Conservation (phyloP, 495 filamentous ascomycete genomes). For the Pseudotulostoma volvatum region DNA sequence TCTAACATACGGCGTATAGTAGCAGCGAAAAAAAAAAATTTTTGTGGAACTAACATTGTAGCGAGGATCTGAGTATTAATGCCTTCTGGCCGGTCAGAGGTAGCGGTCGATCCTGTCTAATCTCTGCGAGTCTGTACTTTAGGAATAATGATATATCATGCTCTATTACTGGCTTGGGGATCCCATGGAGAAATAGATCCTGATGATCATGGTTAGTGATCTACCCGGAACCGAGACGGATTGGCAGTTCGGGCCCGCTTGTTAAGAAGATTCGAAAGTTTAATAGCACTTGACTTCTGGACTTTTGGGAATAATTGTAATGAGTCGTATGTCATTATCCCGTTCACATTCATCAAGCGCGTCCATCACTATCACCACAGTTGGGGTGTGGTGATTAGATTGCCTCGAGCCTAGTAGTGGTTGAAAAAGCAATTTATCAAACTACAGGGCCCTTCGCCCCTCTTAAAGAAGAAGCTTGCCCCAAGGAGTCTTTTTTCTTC, state of each 20-base stretch:
- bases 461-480: conserved; percentile 38
- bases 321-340: conserved; percentile 19
- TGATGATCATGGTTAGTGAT: conserved; percentile 11
- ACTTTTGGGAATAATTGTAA: conserved; percentile 21
- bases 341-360: conserved; percentile 37
- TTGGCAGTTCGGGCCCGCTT: too few relatives aligned
- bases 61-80: conserved; percentile 2
- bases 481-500: conserved; percentile 8
- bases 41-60: conserved; percentile 4
- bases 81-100: conserved; percentile 23
- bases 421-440: conserved; percentile 29
- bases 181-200: conserved; percentile 14
- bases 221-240: conserved; percentile 14
- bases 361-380: conserved; percentile 31
- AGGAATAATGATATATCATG: too few relatives aligned
- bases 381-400: conserved; percentile 2
- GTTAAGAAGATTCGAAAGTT: conserved; percentile 22
- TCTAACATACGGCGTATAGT: conserved; percentile 6
- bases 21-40: conserved; percentile 7
- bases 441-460: conserved; percentile 32
- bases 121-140: too few relatives aligned
- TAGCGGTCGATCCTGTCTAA: conserved; percentile 5
- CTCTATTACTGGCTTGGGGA: too few relatives aligned
- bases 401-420: conserved; percentile 13
- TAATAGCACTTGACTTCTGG: conserved; percentile 6